Base-by-base conservation (phyloP, 192 early-diverging fungal genomes). In the Coemansia sp. region DNA sequence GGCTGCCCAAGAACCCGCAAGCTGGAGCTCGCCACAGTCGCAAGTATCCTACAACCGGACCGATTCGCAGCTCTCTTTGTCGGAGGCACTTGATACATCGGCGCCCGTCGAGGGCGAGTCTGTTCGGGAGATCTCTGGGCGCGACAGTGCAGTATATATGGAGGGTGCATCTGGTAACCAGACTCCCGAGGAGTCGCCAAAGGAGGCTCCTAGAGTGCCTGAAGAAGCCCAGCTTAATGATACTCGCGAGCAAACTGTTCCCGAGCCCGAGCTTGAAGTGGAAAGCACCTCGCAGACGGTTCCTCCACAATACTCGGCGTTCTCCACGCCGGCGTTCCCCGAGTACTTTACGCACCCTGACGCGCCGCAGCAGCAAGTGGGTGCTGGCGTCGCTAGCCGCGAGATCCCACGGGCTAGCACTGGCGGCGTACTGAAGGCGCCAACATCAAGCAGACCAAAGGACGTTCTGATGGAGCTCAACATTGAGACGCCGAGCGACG, bases 401-500 rank as follows among this genome's bases (percentile, higher is more conserved):
- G 69, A 73, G 29, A 73, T 75, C 8, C 73, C 69, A 2, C 72
- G 78, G 0, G 69, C 78, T 29, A 80, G 78, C 53, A 34, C 35
- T 19, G 21, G 64, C 19, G 73, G 62, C 19, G 34, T n/a, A 4
- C 19, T 24, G 14, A 56, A 40, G 57, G 19, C 39, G 13, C 14
- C 51, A 0, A 69, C 61, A n/a, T 33, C 66, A n/a, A 42, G 56
- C n/a, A 69, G 73, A 10, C 48, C 78, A 21, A 80, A 72, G 53
- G 73, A 74, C 37, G 73, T 80, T 1, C 48, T 80, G 62, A 80
- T 80, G 78, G 78, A 80, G 73, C 69, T 80, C 36, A 80, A 80
- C 59, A 80, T 80, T n/a, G 78, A 80, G 53, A 80, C 78, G 3
- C 78, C 78, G 1, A 35, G 71, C 21, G 57, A 75, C 27, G 78